A percentile compares a stretch with the other conserved stretches of the same genome.
These are phyloP conservation scores for Hirschioporus abietinus DNA, from an alignment of 768 basidiomycete species.

Conservation along the genomic window DNA sequence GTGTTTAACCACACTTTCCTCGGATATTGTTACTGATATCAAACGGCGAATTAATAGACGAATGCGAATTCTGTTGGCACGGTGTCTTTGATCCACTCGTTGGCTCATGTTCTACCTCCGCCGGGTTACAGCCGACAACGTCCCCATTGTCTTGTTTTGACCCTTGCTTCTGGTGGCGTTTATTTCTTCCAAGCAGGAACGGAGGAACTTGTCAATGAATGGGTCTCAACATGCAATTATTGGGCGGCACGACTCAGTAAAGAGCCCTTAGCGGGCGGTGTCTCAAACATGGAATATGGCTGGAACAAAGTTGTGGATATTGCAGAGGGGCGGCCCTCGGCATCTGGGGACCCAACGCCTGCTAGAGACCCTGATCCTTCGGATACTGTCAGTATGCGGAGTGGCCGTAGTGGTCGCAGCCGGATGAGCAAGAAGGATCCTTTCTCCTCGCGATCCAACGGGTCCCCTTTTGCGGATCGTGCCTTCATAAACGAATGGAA, in stretches of 20 bases:
- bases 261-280: slow-evolving; percentile 92
- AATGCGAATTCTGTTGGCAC: slow-evolving; percentile 85
- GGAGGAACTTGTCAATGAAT: slow-evolving; percentile 96
- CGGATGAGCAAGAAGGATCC: slow-evolving; percentile 68
- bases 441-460: slow-evolving; percentile 55
- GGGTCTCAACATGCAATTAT: slow-evolving; percentile 99
- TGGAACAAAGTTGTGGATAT: slow-evolving; percentile 78
- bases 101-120: slow-evolving; percentile 82
- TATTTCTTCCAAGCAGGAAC: slow-evolving; percentile 99
- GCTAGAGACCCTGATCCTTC: slow-evolving; percentile 40
- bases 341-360: slow-evolving; percentile 49
- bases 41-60: slow-evolving; percentile 40
- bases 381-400: slow-evolving; percentile 70
- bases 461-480: slow-evolving; percentile 75
- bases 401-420: slow-evolving; percentile 69
- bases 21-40: slow-evolving; percentile 10
- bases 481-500: slow-evolving; percentile 92
- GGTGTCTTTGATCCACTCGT: slow-evolving; percentile 78
- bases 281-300: slow-evolving; percentile 99
- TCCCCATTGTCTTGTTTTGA: slow-evolving; percentile 93
- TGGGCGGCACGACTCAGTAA: slow-evolving; percentile 96
- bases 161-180: slow-evolving; percentile 82
- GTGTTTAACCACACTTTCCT: slow-evolving; percentile 29
- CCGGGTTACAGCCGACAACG: slow-evolving; percentile 90
- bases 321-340: slow-evolving; percentile 45